Base-by-base conservation (phyloP, 23 red algal species). In the Gracilaria domingensis region DNA sequence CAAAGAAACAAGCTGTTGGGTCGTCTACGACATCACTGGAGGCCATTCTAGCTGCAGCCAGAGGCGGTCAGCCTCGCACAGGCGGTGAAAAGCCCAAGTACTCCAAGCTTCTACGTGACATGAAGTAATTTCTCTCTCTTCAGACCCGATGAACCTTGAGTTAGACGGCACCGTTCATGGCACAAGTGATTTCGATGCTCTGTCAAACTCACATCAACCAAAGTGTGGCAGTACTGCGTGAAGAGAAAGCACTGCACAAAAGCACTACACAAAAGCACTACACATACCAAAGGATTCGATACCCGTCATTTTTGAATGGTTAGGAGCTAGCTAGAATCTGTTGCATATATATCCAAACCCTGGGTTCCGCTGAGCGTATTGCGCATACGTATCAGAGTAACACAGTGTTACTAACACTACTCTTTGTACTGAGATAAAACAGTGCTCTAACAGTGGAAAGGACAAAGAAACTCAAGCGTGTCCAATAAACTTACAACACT, bases 41-140 rank as follows among this genome's bases (percentile, higher is more conserved):
- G 24, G 85, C 85, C 23, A 89, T 89, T 42, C 71, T 89, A 18
- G 85, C 85, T 24, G 85, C 85, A n/a, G 85, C 85, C 50, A 40
- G 85, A 61, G 37, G 69, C 37, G 85, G 71, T 37, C 21, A 49
- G 30, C 23, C 33, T 37, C 53, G 55, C 20, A 23, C 51, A 12
- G n/a, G 50, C 30, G 85, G 62, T 12, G 85, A 79, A 89, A 78
- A 54, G 26, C 85, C 85, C 32, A 89, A 89, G 39, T 89, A 89
- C 75, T 78, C 85, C 24, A 89, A 80, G 35, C 74, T 89, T 55
- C 34, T 89, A 39, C 85, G 85, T n/a, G 85, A 89, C 40, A 60
- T 89, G 85, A 89, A 89, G 72, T 89, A 86, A 39, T 62, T 30
- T 9, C 12, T 26, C 59, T 29, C 7, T 62, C 12, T n/a, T 62